Evolutionary conservation across 108 stramenopile species (phyloP).

Genomic region (Cyclotella baltica): DNA sequence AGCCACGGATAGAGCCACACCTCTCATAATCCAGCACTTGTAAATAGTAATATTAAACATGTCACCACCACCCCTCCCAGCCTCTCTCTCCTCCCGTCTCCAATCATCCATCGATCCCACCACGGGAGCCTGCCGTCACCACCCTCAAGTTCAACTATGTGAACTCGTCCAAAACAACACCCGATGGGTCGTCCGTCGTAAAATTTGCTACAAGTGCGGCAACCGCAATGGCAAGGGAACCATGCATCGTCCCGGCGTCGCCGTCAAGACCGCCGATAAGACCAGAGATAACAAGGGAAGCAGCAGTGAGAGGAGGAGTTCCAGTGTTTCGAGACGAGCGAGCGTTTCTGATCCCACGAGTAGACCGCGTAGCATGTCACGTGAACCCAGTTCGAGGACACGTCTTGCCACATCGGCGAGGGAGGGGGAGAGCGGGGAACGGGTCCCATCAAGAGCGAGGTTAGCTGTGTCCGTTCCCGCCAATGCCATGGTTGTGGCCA

Average conservation of each 20-base stretch:
- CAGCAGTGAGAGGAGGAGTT: no score
- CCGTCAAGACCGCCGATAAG: slow-evolving; percentile 21
- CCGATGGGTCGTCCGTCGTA: slow-evolving; percentile 51
- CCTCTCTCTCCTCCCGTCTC: slow-evolving; percentile 46
- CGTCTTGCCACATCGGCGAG: not conserved
- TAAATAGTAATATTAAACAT: no score
- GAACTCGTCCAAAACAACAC: slow-evolving; percentile 44
- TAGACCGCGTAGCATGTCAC: no score
- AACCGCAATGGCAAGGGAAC: not conserved
- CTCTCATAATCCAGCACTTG: no score
- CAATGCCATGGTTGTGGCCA: not conserved
- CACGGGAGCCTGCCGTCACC: slow-evolving; percentile 42
- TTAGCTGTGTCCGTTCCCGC: no score
- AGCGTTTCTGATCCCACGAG: not conserved
- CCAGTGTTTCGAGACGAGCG: no score
- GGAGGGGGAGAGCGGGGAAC: not conserved
- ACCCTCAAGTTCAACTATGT: slow-evolving; percentile 47
- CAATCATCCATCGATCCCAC: slow-evolving; percentile 36
- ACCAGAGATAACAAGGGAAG: not conserved
- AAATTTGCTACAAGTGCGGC: slow-evolving; percentile 55
- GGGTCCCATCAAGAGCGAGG: not conserved
- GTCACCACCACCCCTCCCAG: slow-evolving; percentile 45
- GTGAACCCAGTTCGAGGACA: not conserved
- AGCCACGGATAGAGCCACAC: no score
- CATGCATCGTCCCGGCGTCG: slow-evolving; percentile 9